phyloP scores from a whole-genome alignment of 2,329 filamentous ascomycete species.

The Fusarium keratoplasticum region DNA sequence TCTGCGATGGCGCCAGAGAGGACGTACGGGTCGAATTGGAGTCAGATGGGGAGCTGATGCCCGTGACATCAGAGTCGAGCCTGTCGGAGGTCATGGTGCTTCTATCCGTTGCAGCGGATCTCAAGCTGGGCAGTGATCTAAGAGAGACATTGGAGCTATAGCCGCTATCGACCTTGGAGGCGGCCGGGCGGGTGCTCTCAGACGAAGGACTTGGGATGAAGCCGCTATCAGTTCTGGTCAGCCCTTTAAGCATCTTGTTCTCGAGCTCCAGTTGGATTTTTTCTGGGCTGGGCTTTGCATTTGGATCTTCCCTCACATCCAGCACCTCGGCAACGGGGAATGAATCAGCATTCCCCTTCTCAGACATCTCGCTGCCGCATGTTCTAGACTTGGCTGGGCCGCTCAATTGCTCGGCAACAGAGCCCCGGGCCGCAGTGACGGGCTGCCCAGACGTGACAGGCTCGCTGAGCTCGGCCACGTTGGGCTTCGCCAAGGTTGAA shows the following conservation, averaged over 20 bases:
- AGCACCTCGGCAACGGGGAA: constrained; percentile 54
- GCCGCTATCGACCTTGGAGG: constrained; percentile 70
- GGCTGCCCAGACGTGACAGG: constrained; percentile 2
- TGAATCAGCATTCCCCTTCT: constrained; percentile 39
- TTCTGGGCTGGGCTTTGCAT: constrained; percentile 52
- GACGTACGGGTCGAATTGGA: constrained; percentile 35
- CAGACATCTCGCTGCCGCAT: constrained; percentile 30
- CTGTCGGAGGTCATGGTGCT: constrained; percentile 35
- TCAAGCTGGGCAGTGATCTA: constrained; percentile 59
- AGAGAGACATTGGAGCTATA: constrained; percentile 71
- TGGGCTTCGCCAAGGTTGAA: constrained; percentile 3
- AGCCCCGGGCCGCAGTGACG: constrained; percentile 1
- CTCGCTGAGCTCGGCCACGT: constrained; percentile 3
- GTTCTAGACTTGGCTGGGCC: constrained; percentile 28
- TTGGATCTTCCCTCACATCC: constrained; percentile 57
- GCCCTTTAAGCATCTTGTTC: constrained; percentile 36
- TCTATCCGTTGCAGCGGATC: constrained; percentile 34
- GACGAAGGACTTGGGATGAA: constrained; percentile 60
- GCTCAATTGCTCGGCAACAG: constrained; percentile 17
- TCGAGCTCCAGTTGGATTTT: constrained; percentile 34
- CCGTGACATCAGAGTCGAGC: constrained; percentile 18
- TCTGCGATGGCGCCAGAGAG: constrained; percentile 32
- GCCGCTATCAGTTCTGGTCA: constrained; percentile 59
- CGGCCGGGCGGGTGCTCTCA: constrained; percentile 55
- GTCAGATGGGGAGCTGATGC: constrained; percentile 28